Evolutionary conservation across 257 asterid genomes (phyloP).

Genomic region (Striga asiatica): DNA sequence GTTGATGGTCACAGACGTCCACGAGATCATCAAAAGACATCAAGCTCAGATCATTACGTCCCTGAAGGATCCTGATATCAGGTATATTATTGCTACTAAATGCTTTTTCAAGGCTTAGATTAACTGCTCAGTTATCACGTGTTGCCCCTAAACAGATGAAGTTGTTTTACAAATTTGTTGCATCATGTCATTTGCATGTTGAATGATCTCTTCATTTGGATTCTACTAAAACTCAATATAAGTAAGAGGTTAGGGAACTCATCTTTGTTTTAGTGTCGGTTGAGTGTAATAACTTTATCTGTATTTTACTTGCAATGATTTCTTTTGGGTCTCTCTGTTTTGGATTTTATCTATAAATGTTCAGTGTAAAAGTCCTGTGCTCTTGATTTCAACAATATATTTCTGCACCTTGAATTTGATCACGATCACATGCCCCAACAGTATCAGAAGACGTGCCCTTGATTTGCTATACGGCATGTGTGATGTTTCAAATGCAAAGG

Average conservation of each 20-base stretch:
- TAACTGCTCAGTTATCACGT: background rate
- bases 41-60: conserved; percentile 97
- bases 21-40: conserved; percentile 88
- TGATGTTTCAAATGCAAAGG: conserved; percentile 95
- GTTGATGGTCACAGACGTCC: conserved; percentile 98
- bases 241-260: background rate
- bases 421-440: conserved; percentile 23
- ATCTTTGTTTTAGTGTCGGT: background rate
- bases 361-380: background rate
- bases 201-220: background rate
- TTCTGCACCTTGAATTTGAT: conserved; percentile 4
- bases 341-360: background rate
- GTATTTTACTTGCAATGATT: background rate
- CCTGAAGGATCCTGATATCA: conserved; percentile 96
- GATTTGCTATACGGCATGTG: conserved; percentile 97
- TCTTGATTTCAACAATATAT: no score
- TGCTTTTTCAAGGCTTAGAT: conserved; percentile 14
- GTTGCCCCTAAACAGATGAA: background rate
- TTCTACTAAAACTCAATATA: background rate
- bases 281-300: background rate
- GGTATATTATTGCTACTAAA: conserved; percentile 29
- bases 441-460: conserved; percentile 93
- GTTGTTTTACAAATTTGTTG: conserved; percentile 6
- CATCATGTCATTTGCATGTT: background rate
- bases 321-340: conserved; percentile 5